phyloP scores from a whole-genome alignment of 768 basidiomycete genomes.

The Psilocybe cubensis region DNA sequence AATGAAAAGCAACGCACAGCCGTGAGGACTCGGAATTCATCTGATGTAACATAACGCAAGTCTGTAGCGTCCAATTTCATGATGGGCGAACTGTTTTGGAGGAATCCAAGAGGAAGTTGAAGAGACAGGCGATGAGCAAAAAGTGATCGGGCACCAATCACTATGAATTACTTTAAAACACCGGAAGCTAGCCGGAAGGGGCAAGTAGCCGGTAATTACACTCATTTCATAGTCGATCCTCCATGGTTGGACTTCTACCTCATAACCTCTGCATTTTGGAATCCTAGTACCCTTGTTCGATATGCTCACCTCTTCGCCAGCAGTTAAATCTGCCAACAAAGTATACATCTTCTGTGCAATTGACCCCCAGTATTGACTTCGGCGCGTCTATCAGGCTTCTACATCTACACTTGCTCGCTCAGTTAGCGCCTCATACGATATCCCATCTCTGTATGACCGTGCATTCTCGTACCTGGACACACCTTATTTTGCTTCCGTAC shows the following conservation, averaged over 20 bases:
- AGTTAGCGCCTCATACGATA: constrained; percentile 16
- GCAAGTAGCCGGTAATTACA: background rate
- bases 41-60: constrained; percentile 87
- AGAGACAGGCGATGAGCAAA: constrained; percentile 9
- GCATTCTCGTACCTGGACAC: background rate
- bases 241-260: background rate
- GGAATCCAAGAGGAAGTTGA: background rate
- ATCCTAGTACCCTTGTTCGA: background rate
- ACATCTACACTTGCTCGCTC: constrained; percentile 17
- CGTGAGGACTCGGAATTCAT: constrained; percentile 96
- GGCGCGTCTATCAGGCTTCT: constrained; percentile 18
- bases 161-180: constrained; percentile 13
- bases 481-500: background rate
- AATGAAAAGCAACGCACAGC: constrained; percentile 54
- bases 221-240: background rate
- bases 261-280: background rate
- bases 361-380: constrained; percentile 3
- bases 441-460: constrained; percentile 13
- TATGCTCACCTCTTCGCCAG: constrained; percentile 16
- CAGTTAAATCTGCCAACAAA: constrained; percentile 25
- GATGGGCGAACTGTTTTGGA: constrained; percentile 12
- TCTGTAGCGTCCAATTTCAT: constrained; percentile 98
- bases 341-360: constrained; percentile 3
- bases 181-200: background rate
- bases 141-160: constrained; percentile 14